Evolutionary conservation across 352 stramenopile species (phyloP).

Genomic region (Phytopythium delawarense): DNA sequence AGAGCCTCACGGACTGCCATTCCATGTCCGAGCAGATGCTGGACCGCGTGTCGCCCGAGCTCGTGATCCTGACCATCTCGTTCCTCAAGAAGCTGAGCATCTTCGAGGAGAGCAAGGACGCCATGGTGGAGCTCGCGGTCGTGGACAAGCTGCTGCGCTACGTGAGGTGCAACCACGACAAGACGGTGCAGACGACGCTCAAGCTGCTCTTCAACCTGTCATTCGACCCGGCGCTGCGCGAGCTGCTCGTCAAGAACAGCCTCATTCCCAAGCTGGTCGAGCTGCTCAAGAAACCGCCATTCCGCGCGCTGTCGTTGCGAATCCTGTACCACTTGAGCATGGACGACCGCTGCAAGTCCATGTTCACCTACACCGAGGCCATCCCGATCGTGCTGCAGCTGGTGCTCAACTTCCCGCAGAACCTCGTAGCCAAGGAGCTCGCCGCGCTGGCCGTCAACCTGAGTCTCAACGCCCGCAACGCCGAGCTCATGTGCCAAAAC

Average conservation of each 20-base stretch:
- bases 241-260: slow-evolving; percentile 84
- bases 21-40: slow-evolving; percentile 48
- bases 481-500: slow-evolving; percentile 89
- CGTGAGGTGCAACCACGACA: slow-evolving; percentile 81
- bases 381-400: slow-evolving; percentile 93
- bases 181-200: slow-evolving; percentile 78
- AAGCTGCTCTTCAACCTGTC: slow-evolving; percentile 95
- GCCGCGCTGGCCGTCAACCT: slow-evolving; percentile 94
- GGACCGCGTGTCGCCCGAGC: slow-evolving; percentile 80
- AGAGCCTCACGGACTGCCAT: slow-evolving; percentile 12
- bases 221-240: slow-evolving; percentile 86
- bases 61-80: slow-evolving; percentile 87
- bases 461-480: slow-evolving; percentile 87
- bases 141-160: slow-evolving; percentile 77
- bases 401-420: slow-evolving; percentile 93
- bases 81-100: slow-evolving; percentile 95
- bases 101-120: slow-evolving; percentile 94
- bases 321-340: slow-evolving; percentile 96
- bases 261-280: slow-evolving; percentile 92
- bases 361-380: slow-evolving; percentile 95
- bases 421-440: slow-evolving; percentile 91
- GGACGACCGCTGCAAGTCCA: slow-evolving; percentile 92
- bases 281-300: slow-evolving; percentile 90
- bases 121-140: slow-evolving; percentile 83
- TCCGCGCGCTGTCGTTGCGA: slow-evolving; percentile 81